Evolutionary conservation across 352 stramenopile genomes (phyloP), one percentile per base, ranked within the genome.

Genomic region (Pythium dissimile): DNA sequence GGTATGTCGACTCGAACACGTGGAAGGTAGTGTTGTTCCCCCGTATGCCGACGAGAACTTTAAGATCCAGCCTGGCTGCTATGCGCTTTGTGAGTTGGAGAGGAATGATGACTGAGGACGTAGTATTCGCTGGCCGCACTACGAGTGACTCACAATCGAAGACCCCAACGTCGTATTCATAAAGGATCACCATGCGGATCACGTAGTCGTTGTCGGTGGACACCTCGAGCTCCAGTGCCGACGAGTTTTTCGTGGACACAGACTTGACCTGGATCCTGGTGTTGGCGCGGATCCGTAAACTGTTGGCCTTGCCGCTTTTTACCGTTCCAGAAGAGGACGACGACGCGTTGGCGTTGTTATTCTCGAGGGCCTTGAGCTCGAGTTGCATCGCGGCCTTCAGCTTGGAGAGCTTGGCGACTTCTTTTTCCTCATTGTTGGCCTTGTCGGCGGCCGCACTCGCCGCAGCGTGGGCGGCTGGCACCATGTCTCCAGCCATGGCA

Each of bases 141-240:
- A 92, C 80, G 16, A 93, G 56, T 35, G 86, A 93, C 64, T 97
- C 87, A 39, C 73, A 69, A 5, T 92, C 83, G 28, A 97, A 96
- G 46, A 97, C 76, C 2, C 89, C 85, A 0, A 82, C 86, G 35
- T 97, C 87, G 21, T 90, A 83, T 42, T 96, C 85, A 57, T 90
- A 93, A 21, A 95, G 69, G 1, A 90, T 69, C 20, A 95, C 69
- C 79, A 91, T 95, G 57, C 89, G 86, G 67, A 97, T 92, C 46
- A 96, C 67, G 59, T 77, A 85, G 21, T 95, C 89, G 47, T 80
- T 95, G 44, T 92, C 86, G 4, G 86, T 95, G 4, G 75, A 77
- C 6, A 96, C 69, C 30, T 85, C 67, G n/a, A 97, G 80, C 62
- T 97, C 84, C 27, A 93, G 78, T 5, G 71, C 67, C 16, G 55